Evolutionary conservation across 352 stramenopile genomes (phyloP).

Genomic region (Phytophthora vignae): DNA sequence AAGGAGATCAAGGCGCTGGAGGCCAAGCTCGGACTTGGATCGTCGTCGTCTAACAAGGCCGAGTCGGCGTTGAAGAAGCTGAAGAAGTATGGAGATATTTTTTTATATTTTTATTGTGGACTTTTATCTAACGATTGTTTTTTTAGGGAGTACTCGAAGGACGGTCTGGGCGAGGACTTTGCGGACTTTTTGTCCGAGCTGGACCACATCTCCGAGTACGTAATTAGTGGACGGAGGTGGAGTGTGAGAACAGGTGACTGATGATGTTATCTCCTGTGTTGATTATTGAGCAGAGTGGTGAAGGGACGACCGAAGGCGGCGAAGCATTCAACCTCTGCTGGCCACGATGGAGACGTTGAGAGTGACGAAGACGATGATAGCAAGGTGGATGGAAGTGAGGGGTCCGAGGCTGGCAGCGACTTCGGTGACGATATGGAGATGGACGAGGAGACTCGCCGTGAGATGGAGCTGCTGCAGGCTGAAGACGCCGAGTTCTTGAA

Average conservation of each 20-base stretch:
- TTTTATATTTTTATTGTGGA: background rate
- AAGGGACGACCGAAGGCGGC: constrained; percentile 51
- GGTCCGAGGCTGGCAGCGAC: constrained; percentile 31
- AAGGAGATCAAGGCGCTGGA: constrained; percentile 81
- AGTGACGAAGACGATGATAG: constrained; percentile 36
- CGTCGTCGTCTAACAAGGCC: constrained; percentile 45
- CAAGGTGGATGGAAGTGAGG: constrained; percentile 35
- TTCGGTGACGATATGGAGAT: constrained; percentile 65
- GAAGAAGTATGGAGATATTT: constrained; percentile 55
- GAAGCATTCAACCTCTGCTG: constrained; percentile 5
- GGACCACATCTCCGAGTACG: constrained; percentile 79
- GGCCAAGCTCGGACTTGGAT: constrained; percentile 63
- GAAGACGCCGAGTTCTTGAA: constrained; percentile 87
- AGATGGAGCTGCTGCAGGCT: constrained; percentile 78
- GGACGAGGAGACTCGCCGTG: constrained; percentile 80
- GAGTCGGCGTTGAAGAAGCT: constrained; percentile 65
- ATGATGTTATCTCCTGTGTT: background rate
- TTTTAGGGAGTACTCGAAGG: constrained; percentile 71
- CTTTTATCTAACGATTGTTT: background rate
- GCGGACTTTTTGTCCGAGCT: constrained; percentile 76
- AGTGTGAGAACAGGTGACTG: constrained; percentile 3
- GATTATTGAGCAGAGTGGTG: constrained; percentile 54
- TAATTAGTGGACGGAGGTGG: background rate
- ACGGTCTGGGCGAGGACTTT: constrained; percentile 86
- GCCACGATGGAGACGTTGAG: constrained; percentile 28